Base-by-base conservation (phyloP, 139 green algal species). In the Pycnococcus provasolii region DNA sequence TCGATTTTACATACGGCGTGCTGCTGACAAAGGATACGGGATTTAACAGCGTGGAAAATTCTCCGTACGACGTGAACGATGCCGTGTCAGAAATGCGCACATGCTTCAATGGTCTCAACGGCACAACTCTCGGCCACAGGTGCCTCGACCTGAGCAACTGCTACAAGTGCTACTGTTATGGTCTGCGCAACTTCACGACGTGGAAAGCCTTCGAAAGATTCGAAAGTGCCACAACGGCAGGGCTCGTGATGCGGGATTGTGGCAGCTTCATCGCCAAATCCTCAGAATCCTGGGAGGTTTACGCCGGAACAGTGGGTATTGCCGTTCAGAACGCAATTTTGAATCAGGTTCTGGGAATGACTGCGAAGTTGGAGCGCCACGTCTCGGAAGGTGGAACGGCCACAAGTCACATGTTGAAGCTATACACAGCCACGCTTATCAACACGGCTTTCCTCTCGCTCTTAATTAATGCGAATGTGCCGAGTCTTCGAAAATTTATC, bases 401-500 rank as follows among this genome's bases (percentile, higher is more conserved):
- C 13, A 39, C n/a, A 45, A 40, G 4, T 64, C 26, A 9, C 40
- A 37, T 55, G 41, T 11, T 53, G 43, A 67, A 67, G 60, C 26
- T 67, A 5, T 67, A 57, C 43, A 26, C 54, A 8, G 60, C 60
- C 8, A 42, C 53, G 43, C 41, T 67, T 26, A 3, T 67, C 41
- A 67, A 67, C 60, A 67, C 60, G 41, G 60, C 60, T 9, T 4
- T 67, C 15, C 39, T 67, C 39, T 42, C 42, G 43, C 60, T 67
- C 43, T 9, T 40, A 3, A 54, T 54, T n/a, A 67, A 67, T 44
- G 60, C 42, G 9, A 9, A 45, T 13, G 3, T 67, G 4, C 41
- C 40, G 58, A 39, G 4, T 64, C 6, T 5, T 6, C 37, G 6
- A 64, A 13, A 46, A 37, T 15, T 9, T 64, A 5, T 8, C 53